Evolutionary conservation across 2,329 filamentous ascomycete species (phyloP).

Genomic region (Aspergillus niger): DNA sequence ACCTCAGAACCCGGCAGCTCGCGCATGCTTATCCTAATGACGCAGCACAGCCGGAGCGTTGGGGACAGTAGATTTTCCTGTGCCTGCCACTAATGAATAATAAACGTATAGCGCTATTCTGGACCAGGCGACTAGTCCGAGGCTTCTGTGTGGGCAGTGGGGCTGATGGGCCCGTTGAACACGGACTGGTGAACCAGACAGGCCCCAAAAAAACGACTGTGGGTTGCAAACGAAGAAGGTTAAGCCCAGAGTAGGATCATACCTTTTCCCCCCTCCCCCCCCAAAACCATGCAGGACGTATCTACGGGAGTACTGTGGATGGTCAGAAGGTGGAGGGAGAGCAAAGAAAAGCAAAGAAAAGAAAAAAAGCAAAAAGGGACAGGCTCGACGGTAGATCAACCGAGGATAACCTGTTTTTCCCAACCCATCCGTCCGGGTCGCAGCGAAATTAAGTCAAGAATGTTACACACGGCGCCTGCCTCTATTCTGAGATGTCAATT

Average conservation of each 20-base stretch:
- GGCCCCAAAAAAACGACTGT: neutral
- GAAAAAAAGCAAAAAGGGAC: neutral
- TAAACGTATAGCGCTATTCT: conserved; percentile 4
- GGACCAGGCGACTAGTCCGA: conserved; percentile 6
- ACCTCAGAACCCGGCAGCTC: neutral
- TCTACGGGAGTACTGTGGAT: too few species aligned
- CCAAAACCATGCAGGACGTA: too few species aligned
- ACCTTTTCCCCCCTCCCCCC: too few species aligned
- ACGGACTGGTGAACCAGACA: neutral
- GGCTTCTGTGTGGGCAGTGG: neutral
- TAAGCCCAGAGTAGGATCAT: neutral
- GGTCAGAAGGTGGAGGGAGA: neutral
- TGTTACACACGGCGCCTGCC: conserved; percentile 12
- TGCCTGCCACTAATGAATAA: conserved; percentile 7
- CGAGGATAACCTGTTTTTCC: conserved; percentile 8
- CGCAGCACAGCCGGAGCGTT: neutral
- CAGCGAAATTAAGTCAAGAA: neutral
- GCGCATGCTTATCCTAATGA: neutral
- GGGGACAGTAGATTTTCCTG: neutral
- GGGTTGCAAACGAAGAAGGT: neutral
- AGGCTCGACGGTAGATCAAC: neutral
- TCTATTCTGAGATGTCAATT: conserved; percentile 17
- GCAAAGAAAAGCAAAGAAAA: neutral
- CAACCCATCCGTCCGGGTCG: neutral
- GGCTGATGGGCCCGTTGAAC: conserved; percentile 2